These are phyloP conservation scores for Physcomitrellopsis africana DNA, from an alignment of 225 moss, liverwort and hornwort genomes.

Conservation along the genomic window DNA sequence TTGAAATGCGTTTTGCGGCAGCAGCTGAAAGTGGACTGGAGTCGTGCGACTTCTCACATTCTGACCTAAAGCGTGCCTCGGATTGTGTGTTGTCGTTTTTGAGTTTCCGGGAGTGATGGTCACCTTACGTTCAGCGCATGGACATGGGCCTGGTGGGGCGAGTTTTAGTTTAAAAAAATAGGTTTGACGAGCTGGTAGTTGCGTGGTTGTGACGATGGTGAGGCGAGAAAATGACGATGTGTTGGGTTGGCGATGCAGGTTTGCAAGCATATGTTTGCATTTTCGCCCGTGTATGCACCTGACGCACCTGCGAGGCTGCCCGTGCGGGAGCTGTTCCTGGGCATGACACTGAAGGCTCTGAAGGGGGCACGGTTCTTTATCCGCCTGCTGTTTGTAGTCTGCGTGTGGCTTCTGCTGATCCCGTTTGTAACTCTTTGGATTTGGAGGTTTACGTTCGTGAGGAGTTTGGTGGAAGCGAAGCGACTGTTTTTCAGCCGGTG, in stretches of 20 bases:
- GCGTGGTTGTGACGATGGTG: conserved; percentile 4
- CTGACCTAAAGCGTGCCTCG: neutral
- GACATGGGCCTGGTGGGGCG: neutral
- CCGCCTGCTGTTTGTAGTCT: conserved; percentile 82
- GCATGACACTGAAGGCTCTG: conserved; percentile 80
- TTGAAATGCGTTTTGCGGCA: neutral
- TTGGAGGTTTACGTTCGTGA: conserved; percentile 97
- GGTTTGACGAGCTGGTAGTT: neutral
- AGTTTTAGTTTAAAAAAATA: neutral
- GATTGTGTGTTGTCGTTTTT: neutral
- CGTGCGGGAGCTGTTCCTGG: conserved; percentile 82
- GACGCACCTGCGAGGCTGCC: conserved; percentile 90
- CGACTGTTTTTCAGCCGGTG: conserved; percentile 89
- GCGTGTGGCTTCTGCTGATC: conserved; percentile 93
- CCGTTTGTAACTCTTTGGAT: conserved; percentile 98
- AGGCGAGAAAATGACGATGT: conserved; percentile 12
- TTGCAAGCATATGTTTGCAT: conserved; percentile 97
- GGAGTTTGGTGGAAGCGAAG: conserved; percentile 89
- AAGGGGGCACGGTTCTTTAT: conserved; percentile 79
- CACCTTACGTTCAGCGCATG: conserved; percentile 22
- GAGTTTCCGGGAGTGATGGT: conserved; percentile 11
- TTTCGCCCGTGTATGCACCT: conserved; percentile 95
- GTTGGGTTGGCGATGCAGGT: conserved; percentile 60
- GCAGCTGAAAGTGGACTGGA: conserved; percentile 27
- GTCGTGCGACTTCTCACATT: neutral